phyloP scores from a whole-genome alignment of 441 rosid species.

The Bocquillonia castaneifolia region DNA sequence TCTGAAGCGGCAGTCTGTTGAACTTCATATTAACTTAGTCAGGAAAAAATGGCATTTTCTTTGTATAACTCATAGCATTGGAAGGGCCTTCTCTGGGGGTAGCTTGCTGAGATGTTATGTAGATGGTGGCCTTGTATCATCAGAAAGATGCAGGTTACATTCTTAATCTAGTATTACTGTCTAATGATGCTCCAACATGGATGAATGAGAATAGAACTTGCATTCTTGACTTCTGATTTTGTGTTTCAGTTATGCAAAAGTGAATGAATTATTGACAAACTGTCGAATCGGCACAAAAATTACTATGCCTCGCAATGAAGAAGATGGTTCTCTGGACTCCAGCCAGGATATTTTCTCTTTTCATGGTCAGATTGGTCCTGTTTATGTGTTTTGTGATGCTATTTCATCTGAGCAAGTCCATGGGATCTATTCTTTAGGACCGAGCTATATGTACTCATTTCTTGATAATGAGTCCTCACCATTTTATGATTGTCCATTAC shows the following conservation, averaged over 20 bases:
- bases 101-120: slow-evolving; percentile 83
- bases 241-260: slow-evolving; percentile 80
- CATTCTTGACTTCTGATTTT: slow-evolving; percentile 7
- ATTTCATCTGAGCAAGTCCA: slow-evolving; percentile 86
- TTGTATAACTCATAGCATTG: slow-evolving; percentile 85
- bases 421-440: slow-evolving; percentile 80
- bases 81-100: slow-evolving; percentile 98
- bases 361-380: slow-evolving; percentile 96
- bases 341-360: slow-evolving; percentile 57
- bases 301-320: slow-evolving; percentile 54
- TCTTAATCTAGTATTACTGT: slow-evolving; percentile 14
- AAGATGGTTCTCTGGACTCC: slow-evolving; percentile 43
- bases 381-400: slow-evolving; percentile 84
- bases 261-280: slow-evolving; percentile 71
- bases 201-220: background rate
- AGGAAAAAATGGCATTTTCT: slow-evolving; percentile 94
- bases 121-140: slow-evolving; percentile 83
- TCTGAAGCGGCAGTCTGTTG: slow-evolving; percentile 70
- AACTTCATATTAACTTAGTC: slow-evolving; percentile 57
- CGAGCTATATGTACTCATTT: slow-evolving; percentile 97
- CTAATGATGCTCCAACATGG: background rate
- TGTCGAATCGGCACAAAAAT: slow-evolving; percentile 76
- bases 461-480: slow-evolving; percentile 72
- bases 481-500: slow-evolving; percentile 52
- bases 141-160: slow-evolving; percentile 96